A percentile compares a stretch with the other conserved stretches of the same genome.
These are phyloP conservation scores for Ilyonectria mors-panacis DNA, from an alignment of 2,329 filamentous ascomycete genomes.

Conservation along the genomic window DNA sequence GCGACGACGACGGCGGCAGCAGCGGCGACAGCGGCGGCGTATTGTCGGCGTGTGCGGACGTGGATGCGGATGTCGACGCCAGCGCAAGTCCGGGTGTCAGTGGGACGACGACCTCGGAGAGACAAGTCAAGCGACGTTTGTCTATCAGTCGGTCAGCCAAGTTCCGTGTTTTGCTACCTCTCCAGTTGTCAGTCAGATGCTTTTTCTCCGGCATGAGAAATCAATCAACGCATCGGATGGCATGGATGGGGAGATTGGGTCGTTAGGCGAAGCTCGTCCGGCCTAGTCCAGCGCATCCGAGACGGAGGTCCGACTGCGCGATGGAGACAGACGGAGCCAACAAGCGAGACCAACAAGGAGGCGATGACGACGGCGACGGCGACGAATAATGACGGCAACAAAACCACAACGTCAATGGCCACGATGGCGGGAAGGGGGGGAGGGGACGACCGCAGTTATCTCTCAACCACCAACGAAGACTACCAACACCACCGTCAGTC, in stretches of 20 bases:
- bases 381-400: not conserved
- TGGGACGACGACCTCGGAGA: slow-evolving; percentile 30
- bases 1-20: slow-evolving; percentile 4
- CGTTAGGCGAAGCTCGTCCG: slow-evolving; percentile 18
- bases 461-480: slow-evolving; percentile 28
- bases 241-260: slow-evolving; percentile 16
- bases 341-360: slow-evolving; percentile 5
- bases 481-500: slow-evolving; percentile 36
- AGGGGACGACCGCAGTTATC: slow-evolving; percentile 31
- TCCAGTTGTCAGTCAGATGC: slow-evolving; percentile 39
- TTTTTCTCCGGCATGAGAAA: slow-evolving; percentile 20
- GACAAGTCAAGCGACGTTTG: slow-evolving; percentile 10
- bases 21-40: slow-evolving; percentile 3
- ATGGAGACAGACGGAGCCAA: slow-evolving; percentile 1
- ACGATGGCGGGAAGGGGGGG: not conserved
- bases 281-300: slow-evolving; percentile 17
- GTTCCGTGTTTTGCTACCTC: slow-evolving; percentile 31
- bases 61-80: slow-evolving; percentile 5
- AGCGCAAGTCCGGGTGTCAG: slow-evolving; percentile 16
- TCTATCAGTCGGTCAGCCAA: slow-evolving; percentile 31
- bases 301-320: slow-evolving; percentile 17
- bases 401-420: slow-evolving; percentile 9
- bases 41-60: slow-evolving; percentile 11
- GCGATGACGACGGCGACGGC: not conserved
- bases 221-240: slow-evolving; percentile 22